phyloP scores from a whole-genome alignment of 2,329 filamentous ascomycete species.

The Fusarium tanahbumbuense region DNA sequence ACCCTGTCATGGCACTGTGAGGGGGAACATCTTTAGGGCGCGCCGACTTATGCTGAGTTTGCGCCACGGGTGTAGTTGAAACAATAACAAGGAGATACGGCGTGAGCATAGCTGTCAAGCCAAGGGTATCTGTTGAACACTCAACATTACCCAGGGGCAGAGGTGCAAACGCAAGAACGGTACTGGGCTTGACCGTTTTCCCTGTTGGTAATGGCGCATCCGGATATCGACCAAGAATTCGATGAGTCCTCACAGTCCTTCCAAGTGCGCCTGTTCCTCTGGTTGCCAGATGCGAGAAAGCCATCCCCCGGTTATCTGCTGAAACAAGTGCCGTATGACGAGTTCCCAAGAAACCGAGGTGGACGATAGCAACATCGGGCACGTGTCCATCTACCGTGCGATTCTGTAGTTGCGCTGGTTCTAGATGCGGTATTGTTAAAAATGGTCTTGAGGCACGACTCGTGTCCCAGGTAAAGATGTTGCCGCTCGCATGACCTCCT shows the following conservation, averaged over 20 bases:
- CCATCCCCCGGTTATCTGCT: conserved; percentile 95
- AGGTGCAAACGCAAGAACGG: conserved; percentile 90
- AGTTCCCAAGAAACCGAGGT: conserved; percentile 94
- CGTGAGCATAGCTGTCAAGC: conserved; percentile 93
- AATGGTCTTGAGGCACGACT: conserved; percentile 86
- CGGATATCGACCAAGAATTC: conserved; percentile 92
- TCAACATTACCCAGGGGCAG: conserved; percentile 95
- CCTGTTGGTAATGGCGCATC: conserved; percentile 70
- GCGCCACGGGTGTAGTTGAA: conserved; percentile 94
- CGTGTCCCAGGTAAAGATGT: conserved; percentile 98
- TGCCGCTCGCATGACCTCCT: conserved; percentile 87
- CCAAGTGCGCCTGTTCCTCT: conserved; percentile 88
- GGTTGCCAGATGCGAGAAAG: conserved; percentile 95
- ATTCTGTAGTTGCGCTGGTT: conserved; percentile 71
- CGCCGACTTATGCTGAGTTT: conserved; percentile 94
- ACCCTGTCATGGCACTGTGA: conserved; percentile 92
- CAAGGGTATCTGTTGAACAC: conserved; percentile 85
- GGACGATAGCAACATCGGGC: conserved; percentile 79
- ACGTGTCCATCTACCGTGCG: conserved; percentile 85
- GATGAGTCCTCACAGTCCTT: conserved; percentile 86
- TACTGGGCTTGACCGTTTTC: conserved; percentile 87
- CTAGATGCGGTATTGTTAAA: conserved; percentile 83
- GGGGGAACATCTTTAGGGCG: conserved; percentile 90
- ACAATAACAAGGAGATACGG: conserved; percentile 97
- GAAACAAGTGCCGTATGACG: conserved; percentile 95